These are phyloP conservation scores for Zalerion maritima DNA, from an alignment of 495 filamentous ascomycete species.

Conservation along the genomic window DNA sequence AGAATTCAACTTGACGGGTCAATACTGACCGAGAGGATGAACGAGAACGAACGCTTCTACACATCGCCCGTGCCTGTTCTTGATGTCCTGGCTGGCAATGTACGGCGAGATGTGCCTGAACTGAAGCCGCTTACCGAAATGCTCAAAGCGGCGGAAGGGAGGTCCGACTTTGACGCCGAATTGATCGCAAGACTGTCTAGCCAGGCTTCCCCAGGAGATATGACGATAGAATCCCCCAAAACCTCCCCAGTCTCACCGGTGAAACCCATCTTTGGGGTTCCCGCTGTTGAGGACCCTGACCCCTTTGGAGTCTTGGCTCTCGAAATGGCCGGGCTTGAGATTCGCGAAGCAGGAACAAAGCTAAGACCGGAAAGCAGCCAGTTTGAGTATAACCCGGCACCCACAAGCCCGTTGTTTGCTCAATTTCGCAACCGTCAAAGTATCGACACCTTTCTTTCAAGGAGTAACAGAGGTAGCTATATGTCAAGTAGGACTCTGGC, in stretches of 20 bases:
- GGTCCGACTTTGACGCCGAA: slow-evolving; percentile 50
- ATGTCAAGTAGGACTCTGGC: slow-evolving; percentile 41
- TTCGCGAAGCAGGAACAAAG: slow-evolving; percentile 68
- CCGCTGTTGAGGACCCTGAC: slow-evolving; percentile 64
- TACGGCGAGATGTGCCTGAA: slow-evolving; percentile 48
- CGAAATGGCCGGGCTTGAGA: slow-evolving; percentile 70
- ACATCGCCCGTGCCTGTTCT: slow-evolving; percentile 53
- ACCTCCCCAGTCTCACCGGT: slow-evolving; percentile 12
- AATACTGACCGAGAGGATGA: slow-evolving; percentile 65
- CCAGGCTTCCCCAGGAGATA: slow-evolving; percentile 60
- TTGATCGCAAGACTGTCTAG: slow-evolving; percentile 30
- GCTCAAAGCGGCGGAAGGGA: slow-evolving; percentile 73
- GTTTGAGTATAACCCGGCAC: slow-evolving; percentile 68
- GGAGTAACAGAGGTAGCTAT: slow-evolving; percentile 53
- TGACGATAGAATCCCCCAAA: slow-evolving; percentile 39
- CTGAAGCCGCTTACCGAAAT: slow-evolving; percentile 58
- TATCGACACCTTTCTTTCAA: slow-evolving; percentile 41
- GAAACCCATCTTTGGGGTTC: slow-evolving; percentile 54
- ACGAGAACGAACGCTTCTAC: slow-evolving; percentile 86
- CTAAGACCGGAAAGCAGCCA: slow-evolving; percentile 52
- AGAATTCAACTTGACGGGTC: slow-evolving; percentile 75
- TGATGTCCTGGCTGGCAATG: slow-evolving; percentile 73
- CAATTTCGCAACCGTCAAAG: slow-evolving; percentile 56
- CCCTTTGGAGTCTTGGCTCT: slow-evolving; percentile 79
- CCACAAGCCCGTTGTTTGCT: slow-evolving; percentile 59